These are phyloP conservation scores for Chaetomium sp. DNA, from an alignment of 2,329 filamentous ascomycete genomes.

Conservation along the genomic window DNA sequence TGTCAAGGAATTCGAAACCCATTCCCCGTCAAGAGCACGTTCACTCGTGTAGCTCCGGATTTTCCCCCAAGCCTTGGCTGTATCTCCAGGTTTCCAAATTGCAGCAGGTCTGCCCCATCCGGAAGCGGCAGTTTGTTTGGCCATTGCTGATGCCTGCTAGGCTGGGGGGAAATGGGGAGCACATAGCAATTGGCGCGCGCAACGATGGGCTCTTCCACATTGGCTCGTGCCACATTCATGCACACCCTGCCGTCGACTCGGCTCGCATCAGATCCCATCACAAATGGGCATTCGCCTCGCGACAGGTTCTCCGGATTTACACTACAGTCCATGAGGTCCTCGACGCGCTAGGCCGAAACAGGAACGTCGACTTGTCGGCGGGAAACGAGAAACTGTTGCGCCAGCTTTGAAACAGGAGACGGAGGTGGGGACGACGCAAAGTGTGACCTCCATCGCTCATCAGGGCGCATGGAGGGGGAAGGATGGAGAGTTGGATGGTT, in stretches of 20 bases:
- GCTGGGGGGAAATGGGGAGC: too few relatives aligned
- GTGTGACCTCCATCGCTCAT: background rate
- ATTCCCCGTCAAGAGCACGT: too few relatives aligned
- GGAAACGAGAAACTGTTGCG: slow-evolving; percentile 15
- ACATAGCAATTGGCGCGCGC: slow-evolving; percentile 15
- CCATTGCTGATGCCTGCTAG: too few relatives aligned
- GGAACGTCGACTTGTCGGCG: slow-evolving; percentile 12
- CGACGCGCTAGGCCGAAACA: slow-evolving; percentile 15
- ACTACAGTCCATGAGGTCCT: background rate
- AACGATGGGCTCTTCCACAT: slow-evolving; percentile 14
- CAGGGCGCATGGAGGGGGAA: background rate
- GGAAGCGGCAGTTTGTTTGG: too few relatives aligned
- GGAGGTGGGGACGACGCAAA: background rate
- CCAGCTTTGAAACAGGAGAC: slow-evolving; percentile 16
- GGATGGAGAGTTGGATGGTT: too few relatives aligned
- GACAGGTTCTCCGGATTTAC: background rate
- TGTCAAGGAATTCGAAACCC: background rate
- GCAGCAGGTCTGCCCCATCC: too few relatives aligned
- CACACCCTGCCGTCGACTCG: slow-evolving; percentile 7
- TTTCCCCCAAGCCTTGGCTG: too few relatives aligned
- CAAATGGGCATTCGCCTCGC: background rate
- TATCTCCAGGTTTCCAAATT: too few relatives aligned
- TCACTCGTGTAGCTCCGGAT: too few relatives aligned
- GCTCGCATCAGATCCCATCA: slow-evolving; percentile 3
- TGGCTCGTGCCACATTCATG: slow-evolving; percentile 21